Evolutionary conservation across 2,329 filamentous ascomycete genomes (phyloP), one percentile per base, ranked within the genome.

Genomic region (Juglanconis juglandina): DNA sequence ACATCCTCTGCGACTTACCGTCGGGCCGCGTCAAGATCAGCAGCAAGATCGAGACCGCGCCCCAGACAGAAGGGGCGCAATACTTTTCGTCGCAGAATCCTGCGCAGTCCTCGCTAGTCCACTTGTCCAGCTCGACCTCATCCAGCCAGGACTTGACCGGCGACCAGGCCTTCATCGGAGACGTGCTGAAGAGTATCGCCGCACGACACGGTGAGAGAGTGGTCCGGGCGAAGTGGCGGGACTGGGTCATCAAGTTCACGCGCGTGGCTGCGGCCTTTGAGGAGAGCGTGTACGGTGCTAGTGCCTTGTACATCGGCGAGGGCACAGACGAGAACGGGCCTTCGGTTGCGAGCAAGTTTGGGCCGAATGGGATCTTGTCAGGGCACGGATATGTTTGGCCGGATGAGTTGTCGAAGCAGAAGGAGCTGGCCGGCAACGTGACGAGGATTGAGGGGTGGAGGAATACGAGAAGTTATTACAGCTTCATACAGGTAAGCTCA

Each of bases 381-480:
- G 94, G 94, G 0, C 95, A 98, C 71, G 95, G 95, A 46, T 98
- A 96, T 71, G 94, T 99, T 39, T 99, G 95, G 95, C 77, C 89
- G 3, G 91, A 96, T 68, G 92, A 97, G 59, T 78, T 81, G 46
- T 83, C 88, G 7, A 94, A 92, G 74, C 84, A 90, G 68, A 89
- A 88, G 68, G 95, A 99, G 75, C 83, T 99, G 42, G 90, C 92
- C 14, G 94, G 92, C 3, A 96, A 96, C 63, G 92, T 95, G 51
- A 92, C 91, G 60, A 84, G 95, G 59, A 96, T 99, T 63, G 95
- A 99, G 77, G 95, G 94, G 59, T 99, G 95, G 95, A 87, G 95
- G 66, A 96, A 92, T 65, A 98, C 95, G 1, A 84, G 95, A 63
- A 96, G 91, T 69, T 99, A 99, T 72, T 96, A 96, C 76, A 92